phyloP scores from a whole-genome alignment of 768 basidiomycete species.

The Butyriboletus loyo region DNA sequence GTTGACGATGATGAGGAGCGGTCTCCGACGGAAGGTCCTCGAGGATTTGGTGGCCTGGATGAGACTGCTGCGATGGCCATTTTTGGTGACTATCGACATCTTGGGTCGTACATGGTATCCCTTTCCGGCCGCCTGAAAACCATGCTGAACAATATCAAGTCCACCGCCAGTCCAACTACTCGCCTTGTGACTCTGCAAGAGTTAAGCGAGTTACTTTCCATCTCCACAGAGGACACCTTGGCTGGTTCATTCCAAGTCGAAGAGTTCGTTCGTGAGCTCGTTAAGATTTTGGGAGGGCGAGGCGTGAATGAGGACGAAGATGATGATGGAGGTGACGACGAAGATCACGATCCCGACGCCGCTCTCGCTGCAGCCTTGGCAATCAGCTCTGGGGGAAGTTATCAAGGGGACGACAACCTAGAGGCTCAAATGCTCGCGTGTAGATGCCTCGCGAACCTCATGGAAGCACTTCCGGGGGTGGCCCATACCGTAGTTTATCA shows the following conservation, averaged over 20 bases:
- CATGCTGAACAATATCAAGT: slow-evolving; percentile 85
- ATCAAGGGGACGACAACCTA: slow-evolving; percentile 79
- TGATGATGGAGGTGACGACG: slow-evolving; percentile 62
- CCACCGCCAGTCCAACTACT: slow-evolving; percentile 78
- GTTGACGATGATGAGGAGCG: slow-evolving; percentile 43
- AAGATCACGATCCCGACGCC: slow-evolving; percentile 77
- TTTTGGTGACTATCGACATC: slow-evolving; percentile 82
- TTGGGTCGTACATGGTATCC: slow-evolving; percentile 91
- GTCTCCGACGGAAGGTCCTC: slow-evolving; percentile 35
- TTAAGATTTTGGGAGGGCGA: slow-evolving; percentile 84
- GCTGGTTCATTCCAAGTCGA: slow-evolving; percentile 96
- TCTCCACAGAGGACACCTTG: slow-evolving; percentile 96
- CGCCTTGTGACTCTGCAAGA: slow-evolving; percentile 91
- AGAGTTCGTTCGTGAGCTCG: slow-evolving; percentile 86
- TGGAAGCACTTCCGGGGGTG: slow-evolving; percentile 97
- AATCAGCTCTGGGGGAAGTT: slow-evolving; percentile 67
- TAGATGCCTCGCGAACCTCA: slow-evolving; percentile 93
- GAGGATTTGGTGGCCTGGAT: slow-evolving; percentile 52
- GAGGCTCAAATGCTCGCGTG: slow-evolving; percentile 97
- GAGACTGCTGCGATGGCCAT: slow-evolving; percentile 75
- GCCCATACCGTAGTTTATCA: slow-evolving; percentile 98
- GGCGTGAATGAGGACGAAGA: slow-evolving; percentile 71
- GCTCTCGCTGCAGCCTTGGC: slow-evolving; percentile 86
- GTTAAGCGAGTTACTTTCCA: slow-evolving; percentile 89
- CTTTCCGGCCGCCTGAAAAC: slow-evolving; percentile 85